Conservation (phyloP, 441 rosid species). For the Mallotus japonicus region DNA sequence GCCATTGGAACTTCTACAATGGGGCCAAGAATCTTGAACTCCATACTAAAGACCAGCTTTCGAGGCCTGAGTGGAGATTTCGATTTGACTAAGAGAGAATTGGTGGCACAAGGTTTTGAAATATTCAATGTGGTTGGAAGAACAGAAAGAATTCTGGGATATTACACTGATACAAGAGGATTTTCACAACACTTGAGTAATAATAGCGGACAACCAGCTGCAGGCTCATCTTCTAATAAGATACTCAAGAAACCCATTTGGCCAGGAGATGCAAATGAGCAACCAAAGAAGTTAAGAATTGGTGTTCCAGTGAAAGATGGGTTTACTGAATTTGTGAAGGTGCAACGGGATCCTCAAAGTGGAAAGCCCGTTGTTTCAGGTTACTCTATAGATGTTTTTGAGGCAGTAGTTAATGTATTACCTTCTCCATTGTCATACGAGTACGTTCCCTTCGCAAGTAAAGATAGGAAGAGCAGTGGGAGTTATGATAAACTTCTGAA, state of each 20-base stretch:
- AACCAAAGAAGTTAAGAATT: constrained; percentile 28
- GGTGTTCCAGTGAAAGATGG: background rate
- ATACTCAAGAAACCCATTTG: constrained; percentile 23
- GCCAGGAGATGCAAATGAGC: constrained; percentile 36
- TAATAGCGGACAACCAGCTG: background rate
- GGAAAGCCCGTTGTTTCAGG: constrained; percentile 20
- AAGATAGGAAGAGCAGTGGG: constrained; percentile 9
- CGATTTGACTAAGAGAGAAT: too few relatives aligned
- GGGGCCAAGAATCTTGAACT: too few relatives aligned
- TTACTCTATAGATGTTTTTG: constrained; percentile 39
- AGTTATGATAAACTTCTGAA: constrained; percentile 28
- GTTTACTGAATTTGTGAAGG: constrained; percentile 23
- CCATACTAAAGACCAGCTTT: too few relatives aligned
- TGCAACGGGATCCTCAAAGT: constrained; percentile 17
- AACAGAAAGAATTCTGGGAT: too few relatives aligned
- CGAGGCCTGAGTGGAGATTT: too few relatives aligned
- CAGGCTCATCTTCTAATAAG: background rate
- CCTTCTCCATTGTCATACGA: constrained; percentile 28
- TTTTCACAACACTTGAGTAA: constrained; percentile 12
- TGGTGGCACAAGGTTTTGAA: background rate
- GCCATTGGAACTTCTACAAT: too few relatives aligned
- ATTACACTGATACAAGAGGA: constrained; percentile 9
- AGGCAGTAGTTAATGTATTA: constrained; percentile 21
- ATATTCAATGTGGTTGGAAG: too few relatives aligned
- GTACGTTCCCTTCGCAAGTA: constrained; percentile 24